Evolutionary conservation across 2,329 filamentous ascomycete genomes (phyloP).

Genomic region (Canariomyces notabilis): DNA sequence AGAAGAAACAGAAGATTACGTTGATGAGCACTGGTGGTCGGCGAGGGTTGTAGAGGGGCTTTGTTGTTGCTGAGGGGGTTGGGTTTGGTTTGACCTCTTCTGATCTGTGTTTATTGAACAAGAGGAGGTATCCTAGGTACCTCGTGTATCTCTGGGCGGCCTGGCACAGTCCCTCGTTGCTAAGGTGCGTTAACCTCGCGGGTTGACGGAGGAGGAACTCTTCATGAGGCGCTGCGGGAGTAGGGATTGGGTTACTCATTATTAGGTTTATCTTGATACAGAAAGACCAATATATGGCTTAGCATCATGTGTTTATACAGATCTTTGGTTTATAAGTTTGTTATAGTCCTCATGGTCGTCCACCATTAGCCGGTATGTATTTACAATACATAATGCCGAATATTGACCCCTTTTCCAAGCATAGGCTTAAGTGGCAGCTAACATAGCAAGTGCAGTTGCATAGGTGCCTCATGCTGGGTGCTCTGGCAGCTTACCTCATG

Average conservation of each 20-base stretch:
- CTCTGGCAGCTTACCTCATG: too few relatives aligned
- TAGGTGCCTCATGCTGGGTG: too few relatives aligned
- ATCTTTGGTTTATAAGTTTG: background rate
- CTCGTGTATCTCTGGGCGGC: too few relatives aligned
- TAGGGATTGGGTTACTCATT: background rate
- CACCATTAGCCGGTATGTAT: too few relatives aligned
- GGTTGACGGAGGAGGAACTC: background rate
- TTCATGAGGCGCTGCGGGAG: background rate
- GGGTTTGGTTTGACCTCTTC: background rate
- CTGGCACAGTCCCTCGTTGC: too few relatives aligned
- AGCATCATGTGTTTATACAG: background rate
- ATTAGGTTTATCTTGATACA: too few relatives aligned
- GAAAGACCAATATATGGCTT: background rate
- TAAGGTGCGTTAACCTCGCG: background rate
- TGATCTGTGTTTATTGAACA: background rate
- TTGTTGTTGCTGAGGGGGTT: background rate
- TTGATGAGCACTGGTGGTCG: slow-evolving; percentile 64
- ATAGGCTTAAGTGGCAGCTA: too few relatives aligned
- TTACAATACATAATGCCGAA: too few relatives aligned
- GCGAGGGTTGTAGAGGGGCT: slow-evolving; percentile 31
- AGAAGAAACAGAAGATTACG: slow-evolving; percentile 69
- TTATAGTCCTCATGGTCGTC: too few relatives aligned
- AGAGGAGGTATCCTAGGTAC: too few relatives aligned
- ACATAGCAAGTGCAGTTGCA: too few relatives aligned
- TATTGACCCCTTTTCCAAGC: too few relatives aligned